These are phyloP conservation scores for Colletotrichum echinochloae DNA, from an alignment of 2,329 filamentous ascomycete genomes.

Conservation along the genomic window DNA sequence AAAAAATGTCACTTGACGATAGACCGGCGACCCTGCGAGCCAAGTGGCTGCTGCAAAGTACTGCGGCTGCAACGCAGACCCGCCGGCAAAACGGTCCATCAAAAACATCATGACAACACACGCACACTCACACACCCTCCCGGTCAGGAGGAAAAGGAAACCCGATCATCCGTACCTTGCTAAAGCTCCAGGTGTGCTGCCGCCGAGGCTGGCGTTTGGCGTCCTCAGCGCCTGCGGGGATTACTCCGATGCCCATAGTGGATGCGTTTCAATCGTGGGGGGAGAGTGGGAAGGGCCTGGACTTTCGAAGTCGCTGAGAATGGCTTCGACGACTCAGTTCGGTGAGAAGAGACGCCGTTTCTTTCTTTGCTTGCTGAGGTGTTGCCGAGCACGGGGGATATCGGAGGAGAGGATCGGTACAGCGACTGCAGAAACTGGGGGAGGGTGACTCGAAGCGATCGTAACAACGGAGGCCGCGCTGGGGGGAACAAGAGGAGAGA, in stretches of 20 bases:
- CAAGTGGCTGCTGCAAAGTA: slow-evolving; percentile 6
- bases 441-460: slow-evolving; percentile 13
- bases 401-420: slow-evolving; percentile 32
- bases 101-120: background rate
- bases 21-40: background rate
- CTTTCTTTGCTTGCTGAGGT: background rate
- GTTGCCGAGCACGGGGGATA: slow-evolving; percentile 31
- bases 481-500: background rate
- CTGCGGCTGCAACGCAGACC: background rate
- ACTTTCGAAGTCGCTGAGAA: background rate
- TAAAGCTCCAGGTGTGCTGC: slow-evolving; percentile 57
- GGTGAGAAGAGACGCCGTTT: background rate
- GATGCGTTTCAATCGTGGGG: background rate
- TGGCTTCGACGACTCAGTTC: background rate
- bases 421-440: slow-evolving; percentile 30
- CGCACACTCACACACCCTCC: background rate
- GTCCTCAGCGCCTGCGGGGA: slow-evolving; percentile 34
- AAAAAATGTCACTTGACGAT: slow-evolving; percentile 27
- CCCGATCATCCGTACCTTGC: slow-evolving; percentile 49
- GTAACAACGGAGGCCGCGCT: background rate
- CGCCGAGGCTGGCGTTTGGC: slow-evolving; percentile 44
- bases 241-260: slow-evolving; percentile 39
- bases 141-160: background rate
- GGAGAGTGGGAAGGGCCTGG: too few species aligned
- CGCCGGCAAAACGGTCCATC: background rate